Percentiles rank a stretch among this genome's conserved stretches.
Conservation (phyloP, 1,284 basidiomycete genomes). For the Ustilago lituana region DNA sequence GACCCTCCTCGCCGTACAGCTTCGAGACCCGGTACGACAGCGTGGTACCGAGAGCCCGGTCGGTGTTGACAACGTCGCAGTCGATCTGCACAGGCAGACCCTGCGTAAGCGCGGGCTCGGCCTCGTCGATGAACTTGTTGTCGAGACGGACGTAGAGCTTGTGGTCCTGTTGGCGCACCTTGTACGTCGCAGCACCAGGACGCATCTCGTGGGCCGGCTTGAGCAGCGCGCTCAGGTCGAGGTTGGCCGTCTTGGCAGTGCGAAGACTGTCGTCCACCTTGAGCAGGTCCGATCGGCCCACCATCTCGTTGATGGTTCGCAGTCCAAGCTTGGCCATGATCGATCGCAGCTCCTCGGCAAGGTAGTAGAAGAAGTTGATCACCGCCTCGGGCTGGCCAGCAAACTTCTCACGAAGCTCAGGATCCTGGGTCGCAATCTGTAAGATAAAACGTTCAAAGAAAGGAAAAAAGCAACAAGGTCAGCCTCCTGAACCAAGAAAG, state of each 20-base stretch:
- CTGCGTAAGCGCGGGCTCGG: conserved; percentile 59
- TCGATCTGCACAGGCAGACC: conserved; percentile 64
- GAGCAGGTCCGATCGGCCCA: conserved; percentile 62
- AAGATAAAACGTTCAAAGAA: too few species aligned
- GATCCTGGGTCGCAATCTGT: conserved; percentile 64
- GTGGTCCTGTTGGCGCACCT: conserved; percentile 66
- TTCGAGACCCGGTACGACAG: conserved; percentile 65
- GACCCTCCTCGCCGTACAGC: conserved; percentile 62
- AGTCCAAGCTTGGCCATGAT: conserved; percentile 65
- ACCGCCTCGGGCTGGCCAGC: conserved; percentile 63
- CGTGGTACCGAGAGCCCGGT: conserved; percentile 64
- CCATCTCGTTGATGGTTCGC: conserved; percentile 65
- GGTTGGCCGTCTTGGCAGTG: conserved; percentile 59
- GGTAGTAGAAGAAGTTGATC: conserved; percentile 65
- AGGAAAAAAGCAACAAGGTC: too few species aligned
- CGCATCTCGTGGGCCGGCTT: conserved; percentile 65
- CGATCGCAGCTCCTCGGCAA: conserved; percentile 60
- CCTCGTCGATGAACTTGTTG: conserved; percentile 66
- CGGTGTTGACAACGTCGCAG: conserved; percentile 65
- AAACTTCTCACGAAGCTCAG: conserved; percentile 62
- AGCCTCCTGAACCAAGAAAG: too few species aligned
- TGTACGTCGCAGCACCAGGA: conserved; percentile 65
- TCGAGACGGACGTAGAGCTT: conserved; percentile 63
- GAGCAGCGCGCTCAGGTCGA: conserved; percentile 58
- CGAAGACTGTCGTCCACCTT: conserved; percentile 54